Base-by-base conservation (phyloP, 495 filamentous ascomycete genomes). In the Entonaema liquescens region DNA sequence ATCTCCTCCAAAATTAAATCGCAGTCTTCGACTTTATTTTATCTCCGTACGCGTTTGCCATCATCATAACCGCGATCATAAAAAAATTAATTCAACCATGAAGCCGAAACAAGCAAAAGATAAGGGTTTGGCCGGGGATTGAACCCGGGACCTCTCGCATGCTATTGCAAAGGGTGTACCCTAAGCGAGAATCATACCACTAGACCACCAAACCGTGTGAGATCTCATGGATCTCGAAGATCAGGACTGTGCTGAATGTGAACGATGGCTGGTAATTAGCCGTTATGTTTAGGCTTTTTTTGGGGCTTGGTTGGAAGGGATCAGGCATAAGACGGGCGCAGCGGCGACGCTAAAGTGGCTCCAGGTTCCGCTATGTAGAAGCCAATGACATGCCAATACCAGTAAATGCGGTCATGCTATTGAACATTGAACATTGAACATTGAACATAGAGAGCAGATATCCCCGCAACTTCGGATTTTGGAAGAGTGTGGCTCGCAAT, bases 131-230 rank as follows among this genome's bases (percentile, higher is more conserved):
- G 55, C 71, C 67, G 67, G 64, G 67, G 67, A 67, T 74, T 59
- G 70, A 73, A 73, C 70, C 65, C 70, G 70, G 70, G 70, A 68
- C 70, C 70, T 68, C 70, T 73, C 70, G 70, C 70, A 73, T 62
- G 56, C 44, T 42, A 33, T 35, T 26, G 52, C 65, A 54, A 50
- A 68, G 62, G 65, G 65, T 73, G 28, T 62, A 59, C 70, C 70
- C 70, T 73, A 73, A 73, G 70, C 70, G 70, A 73, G 70, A 68
- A 73, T 73, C 70, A 68, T 73, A 73, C 70, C 70, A 73, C 70
- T 73, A 73, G 70, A 73, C 70, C 70, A 73, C 56, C 65, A 73
- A 73, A 73, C 70, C 70, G 13, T 21, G 17, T 26, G 35, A 23
- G 17, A 56, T 50, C 13, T 15, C 0, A 0, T 7, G 15, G 23